Evolutionary conservation across 345 rosid genomes (phyloP).

Genomic region (Hibiscus tridactylites): DNA sequence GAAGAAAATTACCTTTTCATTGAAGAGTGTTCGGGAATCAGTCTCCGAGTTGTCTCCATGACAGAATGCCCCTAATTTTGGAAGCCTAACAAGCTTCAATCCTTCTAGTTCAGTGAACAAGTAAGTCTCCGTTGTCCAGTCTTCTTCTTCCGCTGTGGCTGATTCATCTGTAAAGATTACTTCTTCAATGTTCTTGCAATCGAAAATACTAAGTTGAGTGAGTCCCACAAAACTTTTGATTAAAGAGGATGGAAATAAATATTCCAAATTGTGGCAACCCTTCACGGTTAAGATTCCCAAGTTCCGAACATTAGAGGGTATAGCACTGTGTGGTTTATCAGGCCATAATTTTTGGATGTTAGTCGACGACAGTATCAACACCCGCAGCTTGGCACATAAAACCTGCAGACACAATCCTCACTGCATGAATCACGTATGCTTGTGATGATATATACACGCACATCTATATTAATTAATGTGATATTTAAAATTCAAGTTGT

Average conservation of each 20-base stretch:
- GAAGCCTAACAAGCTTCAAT: background rate
- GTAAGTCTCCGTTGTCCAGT: background rate
- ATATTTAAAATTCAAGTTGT: too few species aligned
- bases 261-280: background rate
- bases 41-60: background rate
- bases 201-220: background rate
- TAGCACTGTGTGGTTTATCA: too few species aligned
- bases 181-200: background rate
- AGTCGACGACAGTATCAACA: too few species aligned
- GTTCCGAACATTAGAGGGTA: too few species aligned
- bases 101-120: background rate
- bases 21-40: background rate
- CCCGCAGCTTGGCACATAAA: background rate
- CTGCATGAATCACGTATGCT: background rate
- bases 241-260: constrained; percentile 1
- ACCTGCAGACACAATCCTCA: too few species aligned
- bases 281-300: too few species aligned
- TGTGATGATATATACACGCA: background rate
- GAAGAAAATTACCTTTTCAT: background rate
- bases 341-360: too few species aligned
- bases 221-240: background rate
- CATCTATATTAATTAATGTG: too few species aligned
- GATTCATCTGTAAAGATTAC: background rate
- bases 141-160: background rate
- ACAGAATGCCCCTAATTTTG: background rate